Base-by-base conservation (phyloP, 2,329 filamentous ascomycete genomes). In the Pestalotiopsis sp. region DNA sequence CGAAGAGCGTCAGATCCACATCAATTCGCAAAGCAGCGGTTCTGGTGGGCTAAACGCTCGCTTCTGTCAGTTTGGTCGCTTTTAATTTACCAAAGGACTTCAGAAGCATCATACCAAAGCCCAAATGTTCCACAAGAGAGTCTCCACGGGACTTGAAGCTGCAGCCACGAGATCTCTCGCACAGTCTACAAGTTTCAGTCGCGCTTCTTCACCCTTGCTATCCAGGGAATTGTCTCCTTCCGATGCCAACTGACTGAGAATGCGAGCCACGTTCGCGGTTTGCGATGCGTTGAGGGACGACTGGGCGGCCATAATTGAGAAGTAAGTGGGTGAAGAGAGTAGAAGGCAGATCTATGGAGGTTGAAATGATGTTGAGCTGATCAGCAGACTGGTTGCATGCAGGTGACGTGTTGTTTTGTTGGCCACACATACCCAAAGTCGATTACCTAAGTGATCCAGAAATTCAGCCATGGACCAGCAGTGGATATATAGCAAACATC, bases 1-100 rank as follows among this genome's bases (percentile, higher is more conserved):
- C 66, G 58, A 72, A 73, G 12, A 73, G 67, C 60, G 72, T 71
- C 23, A 73, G 31, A 27, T 73, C 71, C 3, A 73, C 60, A 4
- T 71, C 72, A 25, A 71, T 66, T n/a, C 72, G 72, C 2, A 69
- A 58, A 12, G 71, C 72, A 7, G 70, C 69, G 3, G 58, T 70
- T 12, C 69, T 62, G 31, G 71, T 71, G 23, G 71, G 72, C 72
- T 73, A 5, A 1, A 58, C 2, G 41, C 41, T 14, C 41, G 5
- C 41, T 45, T 17, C 13, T 17, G 17, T 45, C 12, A 17, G 13
- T 45, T 17, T 17, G 39, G 2, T 17, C 12, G 11, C 13, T 17
- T 45, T 45, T 17, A 0, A 2, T 45, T 0, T 13, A 45, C 14
- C 39, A 45, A 14, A 45, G 11, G 13, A 17, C 14, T 27, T 36